phyloP scores from a whole-genome alignment of 345 rosid species.

The Zanthoxylum bungeanum region DNA sequence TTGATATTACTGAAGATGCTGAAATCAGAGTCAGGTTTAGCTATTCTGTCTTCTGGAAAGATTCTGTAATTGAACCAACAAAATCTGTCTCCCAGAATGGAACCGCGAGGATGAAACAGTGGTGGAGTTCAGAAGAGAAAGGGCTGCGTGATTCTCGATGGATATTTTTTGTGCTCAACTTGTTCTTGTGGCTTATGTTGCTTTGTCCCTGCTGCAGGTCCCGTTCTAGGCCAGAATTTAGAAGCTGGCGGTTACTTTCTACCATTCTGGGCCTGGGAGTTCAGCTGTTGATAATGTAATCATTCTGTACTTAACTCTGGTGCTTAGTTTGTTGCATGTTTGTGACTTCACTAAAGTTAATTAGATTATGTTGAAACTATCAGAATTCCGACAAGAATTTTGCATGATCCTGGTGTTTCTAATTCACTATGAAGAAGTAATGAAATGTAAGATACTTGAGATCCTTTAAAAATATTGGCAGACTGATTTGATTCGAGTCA shows the following conservation, averaged over 20 bases:
- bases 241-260: neutral
- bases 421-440: neutral
- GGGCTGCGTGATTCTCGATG: neutral
- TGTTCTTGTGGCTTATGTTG: neutral
- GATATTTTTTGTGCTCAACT: neutral
- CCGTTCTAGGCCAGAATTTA: neutral
- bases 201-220: neutral
- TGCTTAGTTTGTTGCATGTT: neutral
- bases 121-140: neutral
- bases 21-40: neutral
- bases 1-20: neutral
- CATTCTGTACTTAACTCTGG: too few relatives aligned
- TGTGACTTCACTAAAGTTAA: neutral
- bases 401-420: neutral
- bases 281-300: neutral
- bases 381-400: neutral
- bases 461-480: neutral
- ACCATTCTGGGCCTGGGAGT: conserved; percentile 3
- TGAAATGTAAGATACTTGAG: neutral
- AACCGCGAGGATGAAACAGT: neutral
- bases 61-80: neutral
- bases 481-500: neutral
- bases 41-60: neutral
- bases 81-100: neutral
- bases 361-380: neutral